Conservation (phyloP, 192 early-diverging fungal species). For the Backusella luteola region DNA sequence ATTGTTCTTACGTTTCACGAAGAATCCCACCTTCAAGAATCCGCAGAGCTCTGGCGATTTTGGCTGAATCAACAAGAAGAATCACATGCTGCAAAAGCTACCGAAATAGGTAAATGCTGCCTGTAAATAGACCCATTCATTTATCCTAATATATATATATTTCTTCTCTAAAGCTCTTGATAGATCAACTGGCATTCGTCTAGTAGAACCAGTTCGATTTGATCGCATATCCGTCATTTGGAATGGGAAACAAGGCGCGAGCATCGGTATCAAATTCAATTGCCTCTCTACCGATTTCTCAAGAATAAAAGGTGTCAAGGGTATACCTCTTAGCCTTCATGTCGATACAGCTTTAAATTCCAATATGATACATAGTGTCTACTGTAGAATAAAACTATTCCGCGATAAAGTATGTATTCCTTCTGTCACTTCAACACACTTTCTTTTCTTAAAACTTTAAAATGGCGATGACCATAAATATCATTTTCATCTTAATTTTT, state of each 20-base stretch:
- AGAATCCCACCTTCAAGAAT: slow-evolving; percentile 58
- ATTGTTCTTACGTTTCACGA: slow-evolving; percentile 72
- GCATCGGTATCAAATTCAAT: slow-evolving; percentile 64
- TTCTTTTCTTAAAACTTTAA: neutral
- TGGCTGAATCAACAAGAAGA: slow-evolving; percentile 69
- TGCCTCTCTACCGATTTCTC: slow-evolving; percentile 76
- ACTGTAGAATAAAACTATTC: slow-evolving; percentile 65
- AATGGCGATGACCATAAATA: neutral
- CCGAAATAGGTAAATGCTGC: slow-evolving; percentile 54
- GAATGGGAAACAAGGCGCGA: slow-evolving; percentile 60
- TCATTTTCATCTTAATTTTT: neutral
- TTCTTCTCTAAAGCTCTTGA: neutral
- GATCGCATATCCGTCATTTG: slow-evolving; percentile 69
- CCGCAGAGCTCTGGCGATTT: slow-evolving; percentile 66
- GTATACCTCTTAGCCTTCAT: slow-evolving; percentile 59
- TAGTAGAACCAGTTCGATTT: slow-evolving; percentile 40
- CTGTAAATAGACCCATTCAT: neutral
- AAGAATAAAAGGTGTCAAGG: slow-evolving; percentile 74
- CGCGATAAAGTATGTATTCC: slow-evolving; percentile 44
- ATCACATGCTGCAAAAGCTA: slow-evolving; percentile 54
- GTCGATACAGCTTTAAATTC: slow-evolving; percentile 30
- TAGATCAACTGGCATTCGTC: slow-evolving; percentile 16
- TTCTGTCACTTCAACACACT: neutral
- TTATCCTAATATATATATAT: neutral
- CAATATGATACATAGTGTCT: slow-evolving; percentile 45